Base-by-base conservation (phyloP, 2,329 filamentous ascomycete genomes). In the Talaromyces funiculosus region DNA sequence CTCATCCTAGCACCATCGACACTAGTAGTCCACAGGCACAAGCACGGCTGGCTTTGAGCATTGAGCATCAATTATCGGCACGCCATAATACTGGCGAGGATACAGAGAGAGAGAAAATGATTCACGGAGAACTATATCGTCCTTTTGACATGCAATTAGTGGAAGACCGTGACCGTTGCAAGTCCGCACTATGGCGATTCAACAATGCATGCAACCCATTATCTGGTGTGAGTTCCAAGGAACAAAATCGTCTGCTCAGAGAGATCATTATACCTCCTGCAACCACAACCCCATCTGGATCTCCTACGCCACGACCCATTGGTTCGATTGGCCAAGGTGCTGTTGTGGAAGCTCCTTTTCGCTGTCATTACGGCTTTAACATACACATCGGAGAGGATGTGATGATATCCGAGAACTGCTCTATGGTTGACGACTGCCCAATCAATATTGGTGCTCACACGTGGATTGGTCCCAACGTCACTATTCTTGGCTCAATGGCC, bases 361-460 rank as follows among this genome's bases (percentile, higher is more conserved):
- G 83, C 51, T 97, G 93, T 72, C 92, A 97, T 69, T 97, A 97
- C 69, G 94, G 94, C 0, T 97, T 96, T 77, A 97, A 99, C 73
- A 89, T 97, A 67, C 84, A 84, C 53, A 89, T 99, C 66, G 92
- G 90, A 12, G 88, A 92, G 67, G 87, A 94, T 64, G 90, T 95
- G 2, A 84, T 87, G 59, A 89, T 99, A 66, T 90, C 89, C 18
- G 84, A 90, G 59, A 89, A 90, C 68, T 97, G 92, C 74, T 87
- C 86, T 26, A 88, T 97, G 69, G 85, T 92, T 60, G 94, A 99
- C 72, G 87, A 92, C n/a, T 89, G 87, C 71, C 82, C 87, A 64
- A 89, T 97, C 62, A 86, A 81, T 51, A 92, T 97, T 68, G 92
- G 92, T 2, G 85, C 90, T 63, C 78, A 76, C 67, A 88, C 70